Evolutionary conservation across 2,329 filamentous ascomycete species (phyloP), one percentile per base, ranked within the genome.

Genomic region (Botrytis pseudocinerea): DNA sequence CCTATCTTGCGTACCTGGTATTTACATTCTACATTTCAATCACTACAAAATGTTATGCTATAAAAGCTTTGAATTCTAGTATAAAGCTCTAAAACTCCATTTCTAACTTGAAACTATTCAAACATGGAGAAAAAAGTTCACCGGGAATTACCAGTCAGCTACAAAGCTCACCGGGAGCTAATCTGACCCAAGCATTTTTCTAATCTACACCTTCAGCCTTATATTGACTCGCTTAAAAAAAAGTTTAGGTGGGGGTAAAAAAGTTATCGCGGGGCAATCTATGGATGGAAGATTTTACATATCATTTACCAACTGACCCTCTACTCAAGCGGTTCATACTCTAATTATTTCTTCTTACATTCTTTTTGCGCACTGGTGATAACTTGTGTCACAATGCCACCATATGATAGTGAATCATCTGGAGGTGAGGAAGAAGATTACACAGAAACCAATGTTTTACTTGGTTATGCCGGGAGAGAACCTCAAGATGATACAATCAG

Each of bases 391-490:
- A 42, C 9, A 25, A 95, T 94, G 92, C 86, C 91, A 73, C 86
- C 89, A 25, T 97, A 97, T 84, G 94, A 97, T 78, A 97, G 93
- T 81, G 95, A 98, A 79, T 94, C 91, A 2, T 95, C 93, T 0
- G 84, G 85, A 54, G 92, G 89, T 61, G 91, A 90, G 73, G 87
- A 90, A 22, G 88, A 89, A 9, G 87, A 90, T 64, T 94, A 90
- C 75, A 92, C 90, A 28, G 91, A 93, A 82, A 98, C 96, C 10
- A 93, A 92, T 77, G 94, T 98, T 2, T 88, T 98, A 2, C 87
- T 99, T 20, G 96, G 96, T 7, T 99, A 97, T 82, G 93, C 94
- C 4, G 92, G 93, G 1, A 90, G 91, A 80, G 93, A 97, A 72
- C 70, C 80, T 59, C 22, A 92, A 91, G 72, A 93, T 76, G 95